Evolutionary conservation across 1,139 yeast species (phyloP), one percentile per base, ranked within the genome.

Genomic region (Kodamaea plutei): DNA sequence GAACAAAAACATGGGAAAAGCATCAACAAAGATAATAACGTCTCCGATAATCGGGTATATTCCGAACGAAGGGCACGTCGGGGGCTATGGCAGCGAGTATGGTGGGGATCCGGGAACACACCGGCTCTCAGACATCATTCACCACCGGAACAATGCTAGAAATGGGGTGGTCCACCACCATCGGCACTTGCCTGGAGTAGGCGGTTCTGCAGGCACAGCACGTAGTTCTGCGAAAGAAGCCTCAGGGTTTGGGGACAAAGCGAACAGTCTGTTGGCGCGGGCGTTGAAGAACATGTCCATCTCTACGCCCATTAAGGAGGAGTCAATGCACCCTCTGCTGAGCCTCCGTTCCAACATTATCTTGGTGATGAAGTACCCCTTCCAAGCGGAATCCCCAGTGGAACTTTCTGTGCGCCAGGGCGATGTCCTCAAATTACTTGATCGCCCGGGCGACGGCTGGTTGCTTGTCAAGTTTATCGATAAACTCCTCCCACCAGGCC

Each of bases 401-500:
- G 73, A 67, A 40, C 52, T 67, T 26, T 41, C 60, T 11, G 52
- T 64, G 5, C 46, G 45, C 9, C 62, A 63, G 39, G 73, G 73
- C 4, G 72, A 64, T 34, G 52, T 65, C 19, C 43, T 67, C 25
- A 67, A 65, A 41, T 51, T 66, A 25, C 41, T 67, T 23, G 68
- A 63, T 33, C 44, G 61, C 17, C 61, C 58, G 6, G 61, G 62
- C 4, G 57, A 61, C 36, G 73, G 73, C 2, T 67, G 73, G 73
- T 39, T 67, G 4, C 45, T 64, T 36, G 73, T 66, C 25, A 65
- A 67, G 39, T 64, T 54, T 30, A 56, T 67, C 34, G 72, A 67
- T 38, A 56, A 57, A 35, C 39, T 67, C 21, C 40, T 43, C 8
- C 39, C 43, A 5, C 66, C 68, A 2, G 73, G 73, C 0, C 41